Evolutionary conservation across 495 filamentous ascomycete genomes (phyloP).

Genomic region (Hyaloscypha hepaticicola): DNA sequence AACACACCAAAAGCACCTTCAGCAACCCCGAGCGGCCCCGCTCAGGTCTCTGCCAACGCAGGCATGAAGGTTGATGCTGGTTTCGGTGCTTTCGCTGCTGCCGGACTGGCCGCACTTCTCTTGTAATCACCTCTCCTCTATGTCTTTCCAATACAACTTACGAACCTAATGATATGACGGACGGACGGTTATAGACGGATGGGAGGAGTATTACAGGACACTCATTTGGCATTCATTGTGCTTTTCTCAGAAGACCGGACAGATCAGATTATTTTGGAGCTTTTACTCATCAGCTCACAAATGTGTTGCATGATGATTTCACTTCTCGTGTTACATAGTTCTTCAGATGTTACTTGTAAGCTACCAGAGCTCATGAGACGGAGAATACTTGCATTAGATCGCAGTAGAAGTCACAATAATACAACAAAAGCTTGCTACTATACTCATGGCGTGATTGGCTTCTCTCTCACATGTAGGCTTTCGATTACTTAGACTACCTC

Average conservation of each 20-base stretch:
- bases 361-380: background rate
- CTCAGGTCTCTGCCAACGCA: constrained; percentile 34
- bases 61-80: constrained; percentile 47
- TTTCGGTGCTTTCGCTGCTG: constrained; percentile 55
- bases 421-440: constrained; percentile 3
- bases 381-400: constrained; percentile 3
- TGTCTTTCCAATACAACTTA: constrained; percentile 6
- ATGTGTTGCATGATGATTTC: constrained; percentile 23
- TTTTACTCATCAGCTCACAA: constrained; percentile 19
- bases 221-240: constrained; percentile 21
- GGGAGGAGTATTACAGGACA: constrained; percentile 6
- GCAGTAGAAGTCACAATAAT: background rate
- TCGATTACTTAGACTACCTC: background rate
- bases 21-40: constrained; percentile 26
- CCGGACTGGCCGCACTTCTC: constrained; percentile 58
- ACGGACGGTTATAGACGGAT: constrained; percentile 14
- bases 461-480: background rate
- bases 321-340: constrained; percentile 23
- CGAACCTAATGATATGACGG: constrained; percentile 17
- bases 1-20: constrained; percentile 13
- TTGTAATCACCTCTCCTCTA: constrained; percentile 45
- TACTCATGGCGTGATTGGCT: background rate
- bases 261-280: constrained; percentile 24
- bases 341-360: constrained; percentile 1
- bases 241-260: constrained; percentile 5